phyloP scores from a whole-genome alignment of 176 grass and related monocot genomes.

The Canna indica region DNA sequence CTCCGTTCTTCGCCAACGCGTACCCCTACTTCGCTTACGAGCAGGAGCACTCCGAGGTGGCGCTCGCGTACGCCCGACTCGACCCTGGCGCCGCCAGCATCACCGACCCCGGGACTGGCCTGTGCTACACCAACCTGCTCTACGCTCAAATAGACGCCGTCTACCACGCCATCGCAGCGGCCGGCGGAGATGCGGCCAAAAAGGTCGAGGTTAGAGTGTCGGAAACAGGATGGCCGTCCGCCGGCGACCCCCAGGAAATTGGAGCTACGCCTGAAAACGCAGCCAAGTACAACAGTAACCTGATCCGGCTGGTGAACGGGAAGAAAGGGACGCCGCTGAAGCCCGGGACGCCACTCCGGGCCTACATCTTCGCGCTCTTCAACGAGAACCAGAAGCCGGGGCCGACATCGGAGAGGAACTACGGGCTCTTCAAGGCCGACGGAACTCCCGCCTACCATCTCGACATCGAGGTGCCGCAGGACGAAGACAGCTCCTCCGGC shows the following conservation, averaged over 20 bases:
- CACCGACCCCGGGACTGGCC: constrained; percentile 2
- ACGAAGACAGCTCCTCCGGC: background rate
- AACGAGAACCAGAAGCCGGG: constrained; percentile 4
- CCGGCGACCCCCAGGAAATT: background rate
- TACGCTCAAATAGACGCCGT: constrained; percentile 1
- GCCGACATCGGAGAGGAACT: constrained; percentile 3
- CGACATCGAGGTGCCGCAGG: background rate
- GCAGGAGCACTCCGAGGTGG: background rate
- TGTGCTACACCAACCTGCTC: constrained; percentile 5
- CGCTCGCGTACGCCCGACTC: constrained; percentile 3
- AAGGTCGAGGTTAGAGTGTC: background rate
- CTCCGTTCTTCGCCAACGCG: constrained; percentile 56
- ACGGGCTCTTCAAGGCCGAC: constrained; percentile 7
- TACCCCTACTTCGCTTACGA: constrained; percentile 76
- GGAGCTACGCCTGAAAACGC: constrained; percentile 5
- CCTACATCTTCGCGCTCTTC: constrained; percentile 9
- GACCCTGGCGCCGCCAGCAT: constrained; percentile 1
- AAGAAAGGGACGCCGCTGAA: constrained; percentile 3
- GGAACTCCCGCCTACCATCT: constrained; percentile 9
- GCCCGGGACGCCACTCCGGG: constrained; percentile 5
- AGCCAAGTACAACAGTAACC: background rate
- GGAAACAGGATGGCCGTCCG: constrained; percentile 4
- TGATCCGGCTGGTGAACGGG: background rate
- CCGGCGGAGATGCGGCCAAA: background rate
- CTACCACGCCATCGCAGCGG: background rate